Conservation (phyloP, 495 filamentous ascomycete species). For the Podospora comata region DNA sequence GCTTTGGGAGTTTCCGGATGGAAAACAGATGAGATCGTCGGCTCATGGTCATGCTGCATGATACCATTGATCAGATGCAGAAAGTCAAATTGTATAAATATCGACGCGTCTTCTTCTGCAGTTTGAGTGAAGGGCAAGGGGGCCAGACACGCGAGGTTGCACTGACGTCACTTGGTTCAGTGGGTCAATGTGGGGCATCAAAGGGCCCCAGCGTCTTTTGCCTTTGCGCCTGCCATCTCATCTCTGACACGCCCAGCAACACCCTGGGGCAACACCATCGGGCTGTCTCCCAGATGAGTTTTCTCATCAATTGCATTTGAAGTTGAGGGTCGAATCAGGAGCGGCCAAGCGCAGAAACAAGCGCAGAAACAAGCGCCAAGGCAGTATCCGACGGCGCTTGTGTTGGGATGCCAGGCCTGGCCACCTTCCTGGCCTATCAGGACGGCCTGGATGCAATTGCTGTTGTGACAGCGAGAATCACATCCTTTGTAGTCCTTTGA, state of each 20-base stretch:
- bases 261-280: not conserved
- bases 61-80: not conserved
- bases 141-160: not conserved
- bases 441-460: not conserved
- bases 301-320: not conserved
- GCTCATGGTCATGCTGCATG: too few relatives aligned
- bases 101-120: not conserved
- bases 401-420: not conserved
- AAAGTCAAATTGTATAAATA: not conserved
- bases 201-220: not conserved
- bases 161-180: not conserved
- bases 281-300: not conserved
- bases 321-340: not conserved
- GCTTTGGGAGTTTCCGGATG: not conserved
- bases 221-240: constrained; percentile 8
- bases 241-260: constrained; percentile 6
- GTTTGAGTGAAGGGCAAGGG: not conserved
- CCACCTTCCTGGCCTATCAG: not conserved
- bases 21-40: not conserved
- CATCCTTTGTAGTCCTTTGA: not conserved
- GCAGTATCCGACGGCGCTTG: not conserved
- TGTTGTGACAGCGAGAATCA: not conserved
- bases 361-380: not conserved
- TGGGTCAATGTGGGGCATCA: not conserved
- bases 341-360: not conserved